Percentiles rank a stretch among this genome's conserved stretches.
These are phyloP conservation scores for Fusarium redolens DNA, from an alignment of 2,329 filamentous ascomycete genomes.

Conservation along the genomic window DNA sequence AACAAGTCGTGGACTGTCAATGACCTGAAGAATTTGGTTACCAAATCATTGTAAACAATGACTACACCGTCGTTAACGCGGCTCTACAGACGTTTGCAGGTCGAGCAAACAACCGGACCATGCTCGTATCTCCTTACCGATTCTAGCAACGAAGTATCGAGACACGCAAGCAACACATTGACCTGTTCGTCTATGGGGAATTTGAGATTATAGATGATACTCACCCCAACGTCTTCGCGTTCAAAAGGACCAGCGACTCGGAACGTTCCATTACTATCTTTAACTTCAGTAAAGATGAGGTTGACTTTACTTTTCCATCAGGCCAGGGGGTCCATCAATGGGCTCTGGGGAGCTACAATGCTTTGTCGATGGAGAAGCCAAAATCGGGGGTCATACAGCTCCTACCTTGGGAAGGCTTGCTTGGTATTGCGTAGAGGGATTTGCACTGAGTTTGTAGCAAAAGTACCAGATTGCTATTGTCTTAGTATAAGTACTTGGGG, in stretches of 20 bases:
- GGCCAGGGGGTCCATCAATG: background rate
- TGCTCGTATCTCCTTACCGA: constrained; percentile 45
- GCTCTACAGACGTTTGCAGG: constrained; percentile 61
- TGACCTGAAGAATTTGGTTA: background rate
- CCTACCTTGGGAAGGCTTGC: background rate
- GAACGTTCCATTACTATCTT: constrained; percentile 44
- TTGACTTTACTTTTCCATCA: background rate
- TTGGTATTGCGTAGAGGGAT: background rate
- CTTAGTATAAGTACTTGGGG: no score
- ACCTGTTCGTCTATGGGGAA: constrained; percentile 50
- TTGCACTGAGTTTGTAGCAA: background rate
- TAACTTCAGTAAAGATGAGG: constrained; percentile 44
- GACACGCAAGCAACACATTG: constrained; percentile 45
- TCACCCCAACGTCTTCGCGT: constrained; percentile 42
- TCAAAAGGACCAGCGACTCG: constrained; percentile 42
- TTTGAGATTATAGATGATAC: constrained; percentile 43
- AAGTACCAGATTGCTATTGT: background rate
- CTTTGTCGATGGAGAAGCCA: background rate
- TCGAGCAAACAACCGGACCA: constrained; percentile 1
- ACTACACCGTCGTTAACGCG: constrained; percentile 62
- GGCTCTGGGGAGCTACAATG: background rate
- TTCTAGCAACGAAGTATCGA: constrained; percentile 48
- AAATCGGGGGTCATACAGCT: background rate
- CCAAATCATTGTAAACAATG: constrained; percentile 35
- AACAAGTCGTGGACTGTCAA: background rate